phyloP scores from a whole-genome alignment of 2,329 filamentous ascomycete genomes.

The Xylaria digitata region DNA sequence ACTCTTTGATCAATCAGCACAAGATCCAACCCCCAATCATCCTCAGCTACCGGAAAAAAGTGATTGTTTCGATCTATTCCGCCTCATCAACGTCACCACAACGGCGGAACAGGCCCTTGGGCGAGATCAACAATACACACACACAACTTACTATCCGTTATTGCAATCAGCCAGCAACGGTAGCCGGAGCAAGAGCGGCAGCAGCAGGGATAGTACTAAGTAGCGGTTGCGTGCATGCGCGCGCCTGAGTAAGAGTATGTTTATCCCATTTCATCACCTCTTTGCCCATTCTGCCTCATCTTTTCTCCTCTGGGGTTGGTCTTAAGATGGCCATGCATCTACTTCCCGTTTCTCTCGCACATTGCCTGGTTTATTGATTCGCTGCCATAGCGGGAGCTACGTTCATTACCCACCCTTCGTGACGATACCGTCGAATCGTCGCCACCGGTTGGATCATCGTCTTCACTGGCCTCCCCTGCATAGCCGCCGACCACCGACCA shows the following conservation, averaged over 20 bases:
- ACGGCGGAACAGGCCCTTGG: slow-evolving; percentile 7
- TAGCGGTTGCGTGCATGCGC: slow-evolving; percentile 21
- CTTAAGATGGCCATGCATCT: neutral
- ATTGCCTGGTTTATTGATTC: slow-evolving; percentile 25
- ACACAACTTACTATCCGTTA: neutral
- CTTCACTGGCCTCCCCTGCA: neutral
- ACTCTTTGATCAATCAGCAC: slow-evolving; percentile 36
- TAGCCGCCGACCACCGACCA: neutral
- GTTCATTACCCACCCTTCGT: neutral
- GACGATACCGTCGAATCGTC: neutral
- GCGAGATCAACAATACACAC: neutral
- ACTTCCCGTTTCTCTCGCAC: slow-evolving; percentile 1
- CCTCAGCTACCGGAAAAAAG: slow-evolving; percentile 13
- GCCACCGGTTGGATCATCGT: neutral
- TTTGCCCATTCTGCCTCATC: slow-evolving; percentile 1
- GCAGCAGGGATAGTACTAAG: slow-evolving; percentile 7
- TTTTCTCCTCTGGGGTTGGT: neutral
- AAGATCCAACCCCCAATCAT: slow-evolving; percentile 12
- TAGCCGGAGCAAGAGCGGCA: neutral
- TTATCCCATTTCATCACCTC: slow-evolving; percentile 7
- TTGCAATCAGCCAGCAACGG: neutral
- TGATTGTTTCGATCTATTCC: slow-evolving; percentile 18
- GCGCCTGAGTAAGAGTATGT: slow-evolving; percentile 23
- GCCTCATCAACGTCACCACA: slow-evolving; percentile 21
- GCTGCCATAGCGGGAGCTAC: slow-evolving; percentile 16